These are phyloP conservation scores for Ceratocystis alfenasii DNA, from an alignment of 2,329 filamentous ascomycete species.

Conservation along the genomic window DNA sequence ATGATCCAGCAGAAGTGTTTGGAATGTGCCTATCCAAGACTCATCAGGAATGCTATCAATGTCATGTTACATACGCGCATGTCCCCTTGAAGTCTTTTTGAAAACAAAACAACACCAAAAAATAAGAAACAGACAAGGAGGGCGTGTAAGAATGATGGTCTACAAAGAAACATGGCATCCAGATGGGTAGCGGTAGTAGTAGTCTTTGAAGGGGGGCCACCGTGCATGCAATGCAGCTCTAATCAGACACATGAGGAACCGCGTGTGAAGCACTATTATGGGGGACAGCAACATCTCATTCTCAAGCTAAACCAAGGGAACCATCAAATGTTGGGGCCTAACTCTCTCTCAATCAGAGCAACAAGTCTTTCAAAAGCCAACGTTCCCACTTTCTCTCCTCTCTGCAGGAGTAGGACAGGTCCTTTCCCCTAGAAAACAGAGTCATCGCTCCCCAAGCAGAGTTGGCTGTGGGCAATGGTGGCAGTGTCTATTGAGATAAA, in stretches of 20 bases:
- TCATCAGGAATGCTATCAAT: constrained; percentile 1
- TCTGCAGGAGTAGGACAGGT: background rate
- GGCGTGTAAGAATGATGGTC: background rate
- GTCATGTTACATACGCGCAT: constrained; percentile 5
- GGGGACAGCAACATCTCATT: no score
- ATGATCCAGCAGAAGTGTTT: background rate
- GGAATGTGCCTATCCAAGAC: background rate
- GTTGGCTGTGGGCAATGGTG: background rate
- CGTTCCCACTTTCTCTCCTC: no score
- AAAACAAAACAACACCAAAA: background rate
- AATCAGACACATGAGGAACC: no score
- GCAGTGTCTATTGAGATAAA: background rate
- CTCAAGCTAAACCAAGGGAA: no score
- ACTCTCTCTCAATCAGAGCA: no score
- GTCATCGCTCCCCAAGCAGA: background rate
- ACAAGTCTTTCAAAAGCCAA: no score
- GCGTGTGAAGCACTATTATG: no score
- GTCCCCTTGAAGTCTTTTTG: no score
- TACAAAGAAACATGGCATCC: background rate
- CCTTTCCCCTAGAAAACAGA: background rate
- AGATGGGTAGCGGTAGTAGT: no score
- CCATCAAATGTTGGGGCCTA: no score
- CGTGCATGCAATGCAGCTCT: no score
- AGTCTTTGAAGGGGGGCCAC: no score
- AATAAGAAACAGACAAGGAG: background rate